phyloP scores from a whole-genome alignment of 768 basidiomycete genomes.

The Boletus barrowsii region DNA sequence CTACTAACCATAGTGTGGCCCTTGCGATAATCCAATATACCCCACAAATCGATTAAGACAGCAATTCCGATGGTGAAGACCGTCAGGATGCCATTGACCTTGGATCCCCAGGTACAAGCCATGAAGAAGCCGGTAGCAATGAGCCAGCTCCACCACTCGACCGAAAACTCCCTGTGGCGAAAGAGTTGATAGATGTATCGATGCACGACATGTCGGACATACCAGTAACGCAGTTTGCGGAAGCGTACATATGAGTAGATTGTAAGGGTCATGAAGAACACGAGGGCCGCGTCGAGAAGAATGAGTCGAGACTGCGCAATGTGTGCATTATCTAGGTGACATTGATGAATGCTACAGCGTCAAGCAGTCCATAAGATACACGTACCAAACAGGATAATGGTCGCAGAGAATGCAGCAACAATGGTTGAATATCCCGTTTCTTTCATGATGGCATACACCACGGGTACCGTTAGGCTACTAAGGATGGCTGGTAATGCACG shows the following conservation, averaged over 20 bases:
- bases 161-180: slow-evolving; percentile 69
- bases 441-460: slow-evolving; percentile 97
- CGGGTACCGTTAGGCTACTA: slow-evolving; percentile 83
- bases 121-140: slow-evolving; percentile 87
- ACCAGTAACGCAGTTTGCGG: slow-evolving; percentile 90
- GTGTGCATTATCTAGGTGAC: slow-evolving; percentile 83
- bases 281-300: slow-evolving; percentile 87
- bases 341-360: slow-evolving; percentile 2
- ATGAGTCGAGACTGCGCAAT: slow-evolving; percentile 95
- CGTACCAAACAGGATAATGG: slow-evolving; percentile 84
- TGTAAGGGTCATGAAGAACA: slow-evolving; percentile 95
- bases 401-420: slow-evolving; percentile 87
- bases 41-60: slow-evolving; percentile 93
- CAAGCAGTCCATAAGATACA: slow-evolving; percentile 6
- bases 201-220: slow-evolving; percentile 22
- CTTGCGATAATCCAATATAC: slow-evolving; percentile 80
- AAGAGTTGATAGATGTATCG: slow-evolving; percentile 1
- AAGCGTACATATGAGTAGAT: slow-evolving; percentile 93
- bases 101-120: slow-evolving; percentile 95
- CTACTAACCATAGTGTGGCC: slow-evolving; percentile 69
- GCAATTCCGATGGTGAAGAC: slow-evolving; percentile 88
- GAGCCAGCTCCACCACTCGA: slow-evolving; percentile 95
- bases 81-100: slow-evolving; percentile 94
- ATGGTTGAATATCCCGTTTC: slow-evolving; percentile 94
- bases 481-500: slow-evolving; percentile 89